Percentiles rank a stretch among this genome's conserved stretches.
Evolutionary conservation across 225 moss, liverwort and hornwort species (phyloP).

Genomic region (Anthoceros angustus): DNA sequence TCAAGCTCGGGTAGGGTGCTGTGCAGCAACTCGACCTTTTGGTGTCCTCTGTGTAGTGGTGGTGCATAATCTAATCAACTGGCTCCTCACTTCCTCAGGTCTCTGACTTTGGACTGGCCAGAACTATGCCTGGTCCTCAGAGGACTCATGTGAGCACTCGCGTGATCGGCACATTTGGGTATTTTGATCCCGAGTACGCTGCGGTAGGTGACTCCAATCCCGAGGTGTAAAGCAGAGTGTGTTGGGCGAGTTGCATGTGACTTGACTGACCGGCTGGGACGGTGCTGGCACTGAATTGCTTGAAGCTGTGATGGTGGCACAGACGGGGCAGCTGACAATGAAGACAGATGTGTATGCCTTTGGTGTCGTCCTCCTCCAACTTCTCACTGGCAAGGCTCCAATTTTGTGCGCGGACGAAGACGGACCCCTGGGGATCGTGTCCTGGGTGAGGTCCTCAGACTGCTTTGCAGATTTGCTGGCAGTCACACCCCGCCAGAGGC

Average conservation of each 20-base stretch:
- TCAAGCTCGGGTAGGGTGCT: neutral
- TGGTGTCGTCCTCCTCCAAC: neutral
- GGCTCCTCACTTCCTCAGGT: neutral
- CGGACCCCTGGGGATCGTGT: neutral
- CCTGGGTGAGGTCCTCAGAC: neutral
- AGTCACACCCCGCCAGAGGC: neutral
- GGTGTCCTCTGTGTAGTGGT: neutral
- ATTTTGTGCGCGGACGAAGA: neutral
- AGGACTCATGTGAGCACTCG: conserved; percentile 5
- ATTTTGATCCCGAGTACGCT: conserved; percentile 1
- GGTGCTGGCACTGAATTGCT: neutral
- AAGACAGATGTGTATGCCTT: neutral
- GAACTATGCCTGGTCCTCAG: neutral
- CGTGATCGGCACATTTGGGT: conserved; percentile 6
- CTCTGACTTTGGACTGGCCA: conserved; percentile 7
- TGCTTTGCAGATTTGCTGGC: neutral
- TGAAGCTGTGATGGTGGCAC: neutral
- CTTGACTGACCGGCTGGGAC: neutral
- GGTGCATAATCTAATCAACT: neutral
- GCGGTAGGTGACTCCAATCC: neutral
- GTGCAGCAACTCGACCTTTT: neutral
- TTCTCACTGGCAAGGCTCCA: neutral
- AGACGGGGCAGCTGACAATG: neutral
- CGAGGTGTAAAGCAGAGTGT: neutral
- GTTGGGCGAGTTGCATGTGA: neutral